Evolutionary conservation across 2,329 filamentous ascomycete species (phyloP), one percentile per base, ranked within the genome.

Genomic region (Basipetospora chlamydospora): DNA sequence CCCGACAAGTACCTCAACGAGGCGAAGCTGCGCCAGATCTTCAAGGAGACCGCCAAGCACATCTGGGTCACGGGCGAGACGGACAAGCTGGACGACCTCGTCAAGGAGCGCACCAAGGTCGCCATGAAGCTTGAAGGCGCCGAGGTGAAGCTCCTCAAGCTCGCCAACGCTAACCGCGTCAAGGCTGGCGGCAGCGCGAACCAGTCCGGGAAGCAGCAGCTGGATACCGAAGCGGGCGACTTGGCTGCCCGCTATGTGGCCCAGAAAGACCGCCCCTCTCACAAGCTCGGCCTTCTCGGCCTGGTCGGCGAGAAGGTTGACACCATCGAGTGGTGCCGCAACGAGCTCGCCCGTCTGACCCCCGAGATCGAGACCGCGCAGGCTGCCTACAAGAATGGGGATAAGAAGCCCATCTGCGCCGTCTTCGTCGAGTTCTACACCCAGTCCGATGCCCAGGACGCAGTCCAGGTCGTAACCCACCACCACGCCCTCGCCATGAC

Each of bases 341-440:
- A 71, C 7, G 56, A 67, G 45, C 54, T 64, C 33, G 57, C 57
- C 35, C 54, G 51, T 66, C 71, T 52, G 61, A 76, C 75, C 38
- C 75, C 78, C 1, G 67, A 81, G 47, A 71, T 81, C 23, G 70
- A 80, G 39, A 63, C 68, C 33, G 66, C 74, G 9, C 83, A 90
- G 53, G 67, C 64, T 28, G 66, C 70, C 33, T 82, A 88, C 51
- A 70, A 67, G 34, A 60, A 64, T 18, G 74, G 80, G 35, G 68
- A 81, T 26, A 73, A 66, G 31, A 70, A 75, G 42, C 70, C 74
- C 43, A 63, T 85, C 22, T 74, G 79, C 11, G 79, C 85, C 16
- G 83, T 90, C 9, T 98, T 98, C 48, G 77, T 98, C 44, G 87
- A 96, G 53, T 98, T 96, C 50, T 67, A 73, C 42, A 75, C 70